Conservation (phyloP, 2,329 filamentous ascomycete species). For the Chaetomium sp. region DNA sequence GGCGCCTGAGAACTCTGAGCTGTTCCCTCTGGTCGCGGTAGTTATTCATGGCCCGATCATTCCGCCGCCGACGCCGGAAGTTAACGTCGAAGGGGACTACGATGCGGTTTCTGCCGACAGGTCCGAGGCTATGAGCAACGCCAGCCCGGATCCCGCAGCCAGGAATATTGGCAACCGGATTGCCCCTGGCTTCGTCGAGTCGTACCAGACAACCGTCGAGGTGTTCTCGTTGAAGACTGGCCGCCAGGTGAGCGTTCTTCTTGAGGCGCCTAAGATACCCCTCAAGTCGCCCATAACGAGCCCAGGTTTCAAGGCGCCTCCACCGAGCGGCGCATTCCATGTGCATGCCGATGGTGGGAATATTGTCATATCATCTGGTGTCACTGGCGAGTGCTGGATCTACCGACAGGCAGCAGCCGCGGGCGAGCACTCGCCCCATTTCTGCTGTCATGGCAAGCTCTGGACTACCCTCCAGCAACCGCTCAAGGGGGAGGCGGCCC, state of each 20-base stretch:
- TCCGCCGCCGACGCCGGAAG: constrained; percentile 45
- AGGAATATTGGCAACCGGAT: constrained; percentile 43
- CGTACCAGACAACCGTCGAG: constrained; percentile 86
- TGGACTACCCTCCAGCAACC: constrained; percentile 83
- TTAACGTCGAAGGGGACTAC: constrained; percentile 41
- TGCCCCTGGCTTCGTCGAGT: constrained; percentile 48
- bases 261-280: constrained; percentile 66
- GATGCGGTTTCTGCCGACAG: constrained; percentile 45
- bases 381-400: constrained; percentile 85
- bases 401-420: constrained; percentile 57
- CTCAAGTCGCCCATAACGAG: constrained; percentile 62
- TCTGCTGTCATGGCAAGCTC: constrained; percentile 78
- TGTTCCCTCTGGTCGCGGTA: constrained; percentile 75
- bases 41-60: constrained; percentile 76
- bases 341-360: constrained; percentile 73
- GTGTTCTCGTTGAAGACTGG: constrained; percentile 83
- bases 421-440: constrained; percentile 49
- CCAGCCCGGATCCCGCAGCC: constrained; percentile 43
- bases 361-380: constrained; percentile 74
- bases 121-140: constrained; percentile 45
- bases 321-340: constrained; percentile 71
- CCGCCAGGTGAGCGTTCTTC: constrained; percentile 69
- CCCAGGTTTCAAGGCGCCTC: constrained; percentile 67
- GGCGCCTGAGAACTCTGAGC: constrained; percentile 53
- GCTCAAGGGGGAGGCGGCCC: constrained; percentile 50